phyloP scores from a whole-genome alignment of 306 rosid species.

The Cicer judaicum region DNA sequence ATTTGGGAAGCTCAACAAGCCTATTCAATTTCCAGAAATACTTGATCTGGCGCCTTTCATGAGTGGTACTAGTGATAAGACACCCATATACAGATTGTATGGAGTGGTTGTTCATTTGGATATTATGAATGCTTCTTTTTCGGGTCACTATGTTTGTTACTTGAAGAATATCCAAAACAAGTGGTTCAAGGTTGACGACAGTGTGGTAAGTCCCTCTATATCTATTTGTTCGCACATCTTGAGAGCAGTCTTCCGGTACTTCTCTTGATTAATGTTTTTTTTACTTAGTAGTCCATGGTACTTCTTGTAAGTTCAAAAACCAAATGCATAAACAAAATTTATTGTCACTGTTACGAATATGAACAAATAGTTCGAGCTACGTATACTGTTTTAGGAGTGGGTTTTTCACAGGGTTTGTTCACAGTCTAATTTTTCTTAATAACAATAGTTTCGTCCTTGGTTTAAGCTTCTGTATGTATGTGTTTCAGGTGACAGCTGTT shows the following conservation, averaged over 20 bases:
- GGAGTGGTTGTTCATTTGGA: constrained; percentile 97
- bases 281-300: constrained; percentile 21
- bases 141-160: constrained; percentile 97
- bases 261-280: background rate
- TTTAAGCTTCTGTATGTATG: constrained; percentile 30
- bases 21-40: constrained; percentile 80
- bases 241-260: constrained; percentile 13
- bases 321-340: constrained; percentile 15
- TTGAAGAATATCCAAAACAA: constrained; percentile 83
- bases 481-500: constrained; percentile 72
- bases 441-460: background rate
- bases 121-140: constrained; percentile 88
- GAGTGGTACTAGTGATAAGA: constrained; percentile 90
- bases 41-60: constrained; percentile 86
- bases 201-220: constrained; percentile 62
- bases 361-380: background rate
- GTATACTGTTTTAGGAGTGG: background rate
- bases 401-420: background rate
- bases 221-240: constrained; percentile 33
- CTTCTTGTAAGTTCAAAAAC: constrained; percentile 7
- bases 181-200: constrained; percentile 99
- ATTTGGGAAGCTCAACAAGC: constrained; percentile 96
- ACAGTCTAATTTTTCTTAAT: background rate
- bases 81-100: constrained; percentile 80
- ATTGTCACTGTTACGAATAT: background rate